Conservation (phyloP, 2,329 filamentous ascomycete genomes). For the Penicillium sp. region DNA sequence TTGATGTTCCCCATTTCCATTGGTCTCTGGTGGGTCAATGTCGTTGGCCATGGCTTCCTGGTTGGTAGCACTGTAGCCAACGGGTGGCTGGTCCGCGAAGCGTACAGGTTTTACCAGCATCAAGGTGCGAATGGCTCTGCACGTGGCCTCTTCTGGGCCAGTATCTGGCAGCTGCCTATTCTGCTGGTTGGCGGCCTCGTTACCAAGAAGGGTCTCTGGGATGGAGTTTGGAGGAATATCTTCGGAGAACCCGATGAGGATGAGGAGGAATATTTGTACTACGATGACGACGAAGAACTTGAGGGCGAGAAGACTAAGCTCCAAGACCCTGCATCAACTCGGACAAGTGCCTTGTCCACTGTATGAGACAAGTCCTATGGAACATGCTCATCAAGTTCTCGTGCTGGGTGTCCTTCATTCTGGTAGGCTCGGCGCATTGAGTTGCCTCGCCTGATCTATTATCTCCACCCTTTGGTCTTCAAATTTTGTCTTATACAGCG, state of each 20-base stretch:
- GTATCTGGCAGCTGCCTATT: constrained; percentile 90
- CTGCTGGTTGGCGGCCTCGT: constrained; percentile 86
- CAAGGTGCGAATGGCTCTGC: constrained; percentile 79
- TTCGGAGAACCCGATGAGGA: constrained; percentile 60
- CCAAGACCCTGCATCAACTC: not conserved
- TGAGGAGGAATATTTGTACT: constrained; percentile 55
- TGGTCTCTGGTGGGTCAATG: constrained; percentile 71
- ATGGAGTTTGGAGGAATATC: constrained; percentile 70
- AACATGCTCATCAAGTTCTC: not conserved
- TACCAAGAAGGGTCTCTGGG: constrained; percentile 92
- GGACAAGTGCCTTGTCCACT: constrained; percentile 17
- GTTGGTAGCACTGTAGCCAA: constrained; percentile 80
- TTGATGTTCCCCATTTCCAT: constrained; percentile 84
- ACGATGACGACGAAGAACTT: constrained; percentile 52
- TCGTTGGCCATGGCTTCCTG: constrained; percentile 85
- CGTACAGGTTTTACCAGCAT: constrained; percentile 74
- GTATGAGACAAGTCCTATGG: constrained; percentile 7
- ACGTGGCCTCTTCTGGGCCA: constrained; percentile 89
- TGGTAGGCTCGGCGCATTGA: not conserved
- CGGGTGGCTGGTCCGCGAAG: constrained; percentile 77
- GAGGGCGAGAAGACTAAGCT: constrained; percentile 5
- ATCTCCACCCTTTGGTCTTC: constrained; percentile 6
- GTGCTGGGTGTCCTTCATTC: not conserved
- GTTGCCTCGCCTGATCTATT: not conserved
- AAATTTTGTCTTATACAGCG: constrained; percentile 21